phyloP scores from a whole-genome alignment of 1,284 basidiomycete species.

The Cryptococcus sp. region DNA sequence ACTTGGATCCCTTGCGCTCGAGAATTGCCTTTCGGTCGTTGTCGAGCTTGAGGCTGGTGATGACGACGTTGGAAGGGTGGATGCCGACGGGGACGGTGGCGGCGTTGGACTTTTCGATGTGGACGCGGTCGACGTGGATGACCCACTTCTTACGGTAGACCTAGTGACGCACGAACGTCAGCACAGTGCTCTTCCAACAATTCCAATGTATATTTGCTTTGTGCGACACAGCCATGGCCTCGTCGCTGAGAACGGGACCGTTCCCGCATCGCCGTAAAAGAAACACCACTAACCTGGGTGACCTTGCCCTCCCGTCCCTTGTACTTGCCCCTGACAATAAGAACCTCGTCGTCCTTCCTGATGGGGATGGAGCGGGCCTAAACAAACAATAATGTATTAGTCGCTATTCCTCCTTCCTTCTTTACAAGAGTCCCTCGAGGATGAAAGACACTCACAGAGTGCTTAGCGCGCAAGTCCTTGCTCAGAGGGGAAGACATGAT shows the following conservation, averaged over 20 bases:
- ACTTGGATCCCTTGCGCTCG: conserved; percentile 54
- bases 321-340: conserved; percentile 94
- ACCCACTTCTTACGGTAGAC: conserved; percentile 99
- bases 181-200: neutral
- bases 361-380: conserved; percentile 91
- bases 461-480: conserved; percentile 90
- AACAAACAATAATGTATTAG: conserved; percentile 2
- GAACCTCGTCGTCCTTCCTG: conserved; percentile 97
- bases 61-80: conserved; percentile 96
- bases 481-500: conserved; percentile 96
- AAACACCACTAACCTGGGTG: conserved; percentile 61
- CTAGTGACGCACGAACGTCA: conserved; percentile 57
- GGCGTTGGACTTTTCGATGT: conserved; percentile 97
- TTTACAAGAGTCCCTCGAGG: neutral
- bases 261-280: too few species aligned
- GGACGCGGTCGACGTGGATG: conserved; percentile 96
- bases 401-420: neutral
- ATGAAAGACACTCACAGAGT: conserved; percentile 69
- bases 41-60: conserved; percentile 76
- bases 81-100: conserved; percentile 91
- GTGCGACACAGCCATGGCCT: too few species aligned
- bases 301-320: conserved; percentile 98
- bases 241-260: too few species aligned
- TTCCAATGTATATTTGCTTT: neutral
- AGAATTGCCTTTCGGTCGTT: conserved; percentile 57